Evolutionary conservation across 306 rosid genomes (phyloP).

Genomic region (Prunus davidiana): DNA sequence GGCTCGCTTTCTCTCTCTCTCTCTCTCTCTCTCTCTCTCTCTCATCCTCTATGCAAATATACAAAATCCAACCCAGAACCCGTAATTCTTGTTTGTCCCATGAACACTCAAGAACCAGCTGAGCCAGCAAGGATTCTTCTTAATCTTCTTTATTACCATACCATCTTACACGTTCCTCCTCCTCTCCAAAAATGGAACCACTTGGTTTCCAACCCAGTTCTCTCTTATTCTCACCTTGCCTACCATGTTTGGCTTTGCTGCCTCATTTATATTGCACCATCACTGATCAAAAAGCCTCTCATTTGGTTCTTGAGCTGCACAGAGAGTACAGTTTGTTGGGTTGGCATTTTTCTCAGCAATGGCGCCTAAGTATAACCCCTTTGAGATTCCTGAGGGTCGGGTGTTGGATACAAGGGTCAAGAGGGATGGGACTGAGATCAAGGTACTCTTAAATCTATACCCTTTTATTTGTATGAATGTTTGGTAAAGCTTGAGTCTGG

Average conservation of each 20-base stretch:
- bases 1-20: neutral
- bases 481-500: neutral
- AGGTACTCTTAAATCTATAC: neutral
- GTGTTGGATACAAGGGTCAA: neutral
- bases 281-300: neutral
- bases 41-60: too few relatives aligned
- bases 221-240: neutral
- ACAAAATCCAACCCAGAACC: neutral
- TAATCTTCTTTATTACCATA: neutral
- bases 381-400: neutral
- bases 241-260: neutral
- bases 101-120: neutral
- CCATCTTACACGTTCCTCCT: neutral
- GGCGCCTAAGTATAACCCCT: neutral
- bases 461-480: neutral
- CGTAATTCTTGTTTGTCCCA: neutral
- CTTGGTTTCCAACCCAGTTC: neutral
- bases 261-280: neutral
- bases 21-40: neutral
- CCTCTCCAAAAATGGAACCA: neutral
- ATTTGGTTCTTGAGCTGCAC: neutral
- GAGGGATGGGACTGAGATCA: neutral
- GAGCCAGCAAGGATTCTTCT: neutral
- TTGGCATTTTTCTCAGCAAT: neutral
- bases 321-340: neutral